Base-by-base conservation (phyloP, 495 filamentous ascomycete genomes). In the Penicillium paxilli region DNA sequence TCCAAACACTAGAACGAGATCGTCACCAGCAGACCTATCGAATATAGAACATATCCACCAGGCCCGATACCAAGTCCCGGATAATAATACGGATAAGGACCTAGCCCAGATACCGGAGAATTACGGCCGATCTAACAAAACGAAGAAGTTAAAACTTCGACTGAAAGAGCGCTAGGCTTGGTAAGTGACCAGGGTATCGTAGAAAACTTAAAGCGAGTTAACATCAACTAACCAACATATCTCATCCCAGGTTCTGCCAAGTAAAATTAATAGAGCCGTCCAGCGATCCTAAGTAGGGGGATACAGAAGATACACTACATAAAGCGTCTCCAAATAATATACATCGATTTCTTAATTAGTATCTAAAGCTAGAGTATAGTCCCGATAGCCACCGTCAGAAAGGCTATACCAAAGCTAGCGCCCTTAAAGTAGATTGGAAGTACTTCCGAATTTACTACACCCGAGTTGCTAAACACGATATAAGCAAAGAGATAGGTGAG, bases 291-390 rank as follows among this genome's bases (percentile, higher is more conserved):
- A 54, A 59, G 19, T 59, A 20, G 57, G 28, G 11, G 3, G 20
- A 51, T 46, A 2, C 33, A 1, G 47, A 46, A 5, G 47, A 55
- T 30, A 42, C 42, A 32, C 32, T 59, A 3, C 26, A 35, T 47
- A 4, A 55, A 33, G 49, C 41, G 24, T 53, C 46, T 8, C 54
- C 25, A 17, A 58, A 51, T 51, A 8, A 58, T 2, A 50, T 63
- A 2, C 20, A 53, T 57, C 45, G 49, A 42, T 63, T 63, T 51
- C 53, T 63, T 3, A 63, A 63, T 35, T 63, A 17, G 37, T 59
- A 21, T 24, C 51, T 63, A 3, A 56, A 60, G 37, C 49, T 63
- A 1, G 47, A 57, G 26, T 54, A 53, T n/a, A 35, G 52, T 24
- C 37, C 28, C 11, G 44, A 56, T 32, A 28, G 54, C 47, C 44